Conservation (phyloP, 306 rosid species). For the Dalbergia cochinchinensis region DNA sequence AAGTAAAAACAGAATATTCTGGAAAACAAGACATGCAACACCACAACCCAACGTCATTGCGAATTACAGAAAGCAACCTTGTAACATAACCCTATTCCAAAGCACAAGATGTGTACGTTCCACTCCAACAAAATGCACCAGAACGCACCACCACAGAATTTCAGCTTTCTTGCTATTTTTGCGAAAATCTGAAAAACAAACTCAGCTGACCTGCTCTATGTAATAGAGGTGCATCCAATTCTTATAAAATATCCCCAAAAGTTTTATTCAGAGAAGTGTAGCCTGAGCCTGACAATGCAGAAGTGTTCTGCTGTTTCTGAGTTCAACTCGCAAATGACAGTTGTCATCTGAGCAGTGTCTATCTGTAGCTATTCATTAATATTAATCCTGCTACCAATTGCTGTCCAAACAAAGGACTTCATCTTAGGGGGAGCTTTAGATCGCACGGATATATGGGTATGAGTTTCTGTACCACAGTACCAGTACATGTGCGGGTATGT, state of each 20-base stretch:
- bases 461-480: background rate
- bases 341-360: background rate
- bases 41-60: background rate
- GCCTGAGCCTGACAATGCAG: conserved; percentile 13
- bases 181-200: background rate
- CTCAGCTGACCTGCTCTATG: background rate
- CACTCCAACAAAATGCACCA: background rate
- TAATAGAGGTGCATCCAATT: background rate
- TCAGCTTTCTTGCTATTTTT: background rate
- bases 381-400: too few relatives aligned
- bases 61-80: too few relatives aligned
- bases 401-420: background rate
- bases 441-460: background rate
- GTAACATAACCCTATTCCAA: too few relatives aligned
- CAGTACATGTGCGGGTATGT: background rate
- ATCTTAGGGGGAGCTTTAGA: background rate
- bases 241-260: background rate
- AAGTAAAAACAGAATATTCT: background rate
- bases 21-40: conserved; percentile 6
- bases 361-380: too few relatives aligned
- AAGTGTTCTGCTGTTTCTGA: background rate
- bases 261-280: background rate
- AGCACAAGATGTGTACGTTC: background rate
- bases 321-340: background rate
- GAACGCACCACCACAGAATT: background rate